Conservation (phyloP, 345 rosid genomes). For the Erucastrum elatum region DNA sequence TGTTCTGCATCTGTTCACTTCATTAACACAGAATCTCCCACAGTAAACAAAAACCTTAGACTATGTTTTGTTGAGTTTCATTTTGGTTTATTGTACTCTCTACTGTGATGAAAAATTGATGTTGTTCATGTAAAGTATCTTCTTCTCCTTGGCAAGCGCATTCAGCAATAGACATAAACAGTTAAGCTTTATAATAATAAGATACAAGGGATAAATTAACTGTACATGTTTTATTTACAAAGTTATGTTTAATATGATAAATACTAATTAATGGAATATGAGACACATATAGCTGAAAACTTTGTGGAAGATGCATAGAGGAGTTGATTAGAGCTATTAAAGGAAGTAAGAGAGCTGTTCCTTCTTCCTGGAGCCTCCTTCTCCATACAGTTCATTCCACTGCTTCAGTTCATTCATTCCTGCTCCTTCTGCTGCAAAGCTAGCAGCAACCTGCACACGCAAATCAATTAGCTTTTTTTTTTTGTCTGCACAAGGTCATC, state of each 20-base stretch:
- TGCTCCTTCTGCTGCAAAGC: slow-evolving; percentile 83
- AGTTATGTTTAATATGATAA: not conserved
- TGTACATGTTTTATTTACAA: slow-evolving; percentile 33
- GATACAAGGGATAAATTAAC: slow-evolving; percentile 16
- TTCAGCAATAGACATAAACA: slow-evolving; percentile 7
- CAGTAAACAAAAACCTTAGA: slow-evolving; percentile 3
- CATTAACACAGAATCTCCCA: slow-evolving; percentile 8
- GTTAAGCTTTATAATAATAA: slow-evolving; percentile 16
- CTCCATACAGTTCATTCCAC: slow-evolving; percentile 90
- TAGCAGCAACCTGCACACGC: slow-evolving; percentile 74
- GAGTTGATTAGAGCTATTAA: slow-evolving; percentile 27
- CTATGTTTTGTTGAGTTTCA: not conserved
- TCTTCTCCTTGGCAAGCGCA: not conserved
- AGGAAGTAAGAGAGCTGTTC: slow-evolving; percentile 87
- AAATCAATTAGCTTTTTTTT: not conserved
- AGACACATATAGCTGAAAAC: slow-evolving; percentile 4
- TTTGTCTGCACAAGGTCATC: slow-evolving; percentile 4
- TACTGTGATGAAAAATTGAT: not conserved
- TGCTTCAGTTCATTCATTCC: slow-evolving; percentile 81
- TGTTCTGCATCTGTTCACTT: slow-evolving; percentile 1
- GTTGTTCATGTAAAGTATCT: not conserved
- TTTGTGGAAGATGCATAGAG: not conserved
- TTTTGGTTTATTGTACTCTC: slow-evolving; percentile 8
- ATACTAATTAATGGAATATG: slow-evolving; percentile 23
- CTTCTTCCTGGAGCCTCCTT: slow-evolving; percentile 96